Evolutionary conservation across 2,329 filamentous ascomycete genomes (phyloP).

Genomic region (Sphaerostilbella broomeana): DNA sequence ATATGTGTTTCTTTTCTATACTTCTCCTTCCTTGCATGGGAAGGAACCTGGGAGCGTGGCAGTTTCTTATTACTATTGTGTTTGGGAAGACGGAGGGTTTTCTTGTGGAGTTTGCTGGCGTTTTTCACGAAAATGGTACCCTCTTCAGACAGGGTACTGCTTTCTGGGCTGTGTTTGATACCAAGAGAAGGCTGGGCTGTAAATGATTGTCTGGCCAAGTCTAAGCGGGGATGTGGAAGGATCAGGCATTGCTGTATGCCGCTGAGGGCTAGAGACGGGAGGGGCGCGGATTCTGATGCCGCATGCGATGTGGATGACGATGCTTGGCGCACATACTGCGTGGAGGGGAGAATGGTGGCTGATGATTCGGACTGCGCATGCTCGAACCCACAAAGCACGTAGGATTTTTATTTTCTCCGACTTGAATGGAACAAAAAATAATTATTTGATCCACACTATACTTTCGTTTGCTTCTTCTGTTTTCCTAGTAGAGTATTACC

Average conservation of each 20-base stretch:
- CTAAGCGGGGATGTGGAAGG: slow-evolving; percentile 9
- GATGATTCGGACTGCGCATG: too few species aligned
- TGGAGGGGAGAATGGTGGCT: too few species aligned
- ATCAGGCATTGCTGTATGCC: slow-evolving; percentile 9
- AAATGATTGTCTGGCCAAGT: slow-evolving; percentile 8
- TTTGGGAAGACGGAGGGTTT: slow-evolving; percentile 7
- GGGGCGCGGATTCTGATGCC: slow-evolving; percentile 5
- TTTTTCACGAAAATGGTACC: slow-evolving; percentile 5
- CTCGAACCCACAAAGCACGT: too few species aligned
- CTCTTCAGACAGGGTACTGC: not conserved
- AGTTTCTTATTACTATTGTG: slow-evolving; percentile 3
- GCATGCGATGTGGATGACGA: not conserved
- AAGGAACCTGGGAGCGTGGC: slow-evolving; percentile 4
- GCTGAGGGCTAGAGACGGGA: slow-evolving; percentile 7
- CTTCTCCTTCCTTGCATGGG: not conserved
- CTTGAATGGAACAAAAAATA: too few species aligned
- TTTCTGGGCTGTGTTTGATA: slow-evolving; percentile 6
- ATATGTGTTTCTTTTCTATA: not conserved
- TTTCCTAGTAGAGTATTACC: too few species aligned
- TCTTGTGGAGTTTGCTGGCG: slow-evolving; percentile 11
- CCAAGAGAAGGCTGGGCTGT: slow-evolving; percentile 3
- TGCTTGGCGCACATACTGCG: too few species aligned
- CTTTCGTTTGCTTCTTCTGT: too few species aligned
- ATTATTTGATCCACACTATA: too few species aligned
- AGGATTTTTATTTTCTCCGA: too few species aligned